Evolutionary conservation across 495 filamentous ascomycete species (phyloP), one percentile per base, ranked within the genome.

Genomic region (Tuber aestivum): DNA sequence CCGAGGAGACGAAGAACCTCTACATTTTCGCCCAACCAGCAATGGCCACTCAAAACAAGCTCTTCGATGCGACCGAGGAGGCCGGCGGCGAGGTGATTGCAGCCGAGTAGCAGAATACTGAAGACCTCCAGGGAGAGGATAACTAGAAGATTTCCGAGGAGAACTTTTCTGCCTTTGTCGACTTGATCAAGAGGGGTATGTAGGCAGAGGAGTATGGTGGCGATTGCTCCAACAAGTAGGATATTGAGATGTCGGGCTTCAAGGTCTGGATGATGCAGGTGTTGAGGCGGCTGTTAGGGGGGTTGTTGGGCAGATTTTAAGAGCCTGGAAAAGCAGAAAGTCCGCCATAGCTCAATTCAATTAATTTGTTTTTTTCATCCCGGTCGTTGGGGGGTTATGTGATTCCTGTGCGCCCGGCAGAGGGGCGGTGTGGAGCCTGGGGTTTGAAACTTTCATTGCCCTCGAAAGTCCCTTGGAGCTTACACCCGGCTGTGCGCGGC

Each of bases 1-100:
- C 87, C 0, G 86, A 87, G 0, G 83, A 86, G 72, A 91, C 89
- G 2, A 85, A 84, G 38, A 91, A 91, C 79, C 84, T 84, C 16
- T 84, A 84, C 71, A 72, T 91, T 1, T 83, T 83, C 41, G 84
- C 89, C 20, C 81, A 87, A 5, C 87, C 87, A 0, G 87, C 87
- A 50, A 85, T 85, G 1, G 83, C 86, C 1, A 87, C 88, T 8
- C 88, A 88, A 82, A 88, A 88, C 68, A 83, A 91, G 76, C 79
- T 91, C 27, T 76, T 91, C 0, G 79, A 77, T 10, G 77, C 87
- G 9, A 83, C 87, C 12, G 87, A 88, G 72, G 87, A 87, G 79
- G 76, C 86, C 45, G 85, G 85, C 8, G 88, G 86, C 0, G 76
- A 82, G 40, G 78, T 75, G 45, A 75, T 76, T 45, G 71, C 75